These are phyloP conservation scores for Paramecium bursaria DNA, from an alignment of 73 alveolate species.

Conservation along the genomic window DNA sequence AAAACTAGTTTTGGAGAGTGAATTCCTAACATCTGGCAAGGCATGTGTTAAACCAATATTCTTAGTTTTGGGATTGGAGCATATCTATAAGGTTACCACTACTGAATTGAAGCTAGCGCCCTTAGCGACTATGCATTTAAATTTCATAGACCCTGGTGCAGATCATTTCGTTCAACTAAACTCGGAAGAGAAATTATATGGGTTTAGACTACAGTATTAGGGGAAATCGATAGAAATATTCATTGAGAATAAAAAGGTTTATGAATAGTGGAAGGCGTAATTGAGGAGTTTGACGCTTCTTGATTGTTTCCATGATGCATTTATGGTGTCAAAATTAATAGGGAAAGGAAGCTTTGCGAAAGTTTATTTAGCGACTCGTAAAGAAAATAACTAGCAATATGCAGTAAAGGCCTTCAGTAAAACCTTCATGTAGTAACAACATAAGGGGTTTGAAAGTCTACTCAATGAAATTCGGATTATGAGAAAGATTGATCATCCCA, in stretches of 20 bases:
- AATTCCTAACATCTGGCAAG: slow-evolving; percentile 33
- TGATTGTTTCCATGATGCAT: slow-evolving; percentile 35
- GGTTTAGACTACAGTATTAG: slow-evolving; percentile 51
- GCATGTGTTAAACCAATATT: neutral
- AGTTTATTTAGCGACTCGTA: slow-evolving; percentile 75
- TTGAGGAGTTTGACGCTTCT: neutral
- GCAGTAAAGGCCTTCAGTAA: slow-evolving; percentile 75
- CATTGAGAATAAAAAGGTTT: slow-evolving; percentile 25
- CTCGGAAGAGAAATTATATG: slow-evolving; percentile 43
- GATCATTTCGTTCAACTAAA: slow-evolving; percentile 46
- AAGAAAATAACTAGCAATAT: slow-evolving; percentile 55
- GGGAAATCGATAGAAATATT: slow-evolving; percentile 55
- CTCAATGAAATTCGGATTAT: slow-evolving; percentile 75
- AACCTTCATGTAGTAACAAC: slow-evolving; percentile 39
- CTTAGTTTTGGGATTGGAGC: slow-evolving; percentile 13
- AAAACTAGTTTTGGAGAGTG: neutral
- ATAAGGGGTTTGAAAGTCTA: slow-evolving; percentile 57
- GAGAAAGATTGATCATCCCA: slow-evolving; percentile 74
- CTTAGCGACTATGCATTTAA: slow-evolving; percentile 15
- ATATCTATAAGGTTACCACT: slow-evolving; percentile 31
- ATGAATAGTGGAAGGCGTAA: slow-evolving; percentile 47
- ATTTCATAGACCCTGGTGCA: slow-evolving; percentile 28
- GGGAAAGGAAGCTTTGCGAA: slow-evolving; percentile 79
- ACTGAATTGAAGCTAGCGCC: slow-evolving; percentile 45
- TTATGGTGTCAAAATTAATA: slow-evolving; percentile 64